Conservation (phyloP, 2,329 filamentous ascomycete genomes). For the Phialophora tarda region DNA sequence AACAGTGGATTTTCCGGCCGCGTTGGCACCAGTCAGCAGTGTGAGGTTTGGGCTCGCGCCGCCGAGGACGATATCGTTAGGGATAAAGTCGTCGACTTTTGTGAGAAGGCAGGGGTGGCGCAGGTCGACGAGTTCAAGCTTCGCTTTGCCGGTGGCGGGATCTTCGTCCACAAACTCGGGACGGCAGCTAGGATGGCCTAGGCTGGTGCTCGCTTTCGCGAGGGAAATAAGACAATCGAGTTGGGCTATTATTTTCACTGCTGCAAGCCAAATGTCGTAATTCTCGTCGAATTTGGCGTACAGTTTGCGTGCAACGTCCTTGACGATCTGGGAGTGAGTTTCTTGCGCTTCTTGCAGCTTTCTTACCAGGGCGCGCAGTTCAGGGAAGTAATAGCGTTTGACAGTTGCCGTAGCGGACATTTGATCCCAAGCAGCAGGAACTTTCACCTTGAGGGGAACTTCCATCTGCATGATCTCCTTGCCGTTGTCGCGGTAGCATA, state of each 20-base stretch:
- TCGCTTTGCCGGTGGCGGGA: conserved; percentile 60
- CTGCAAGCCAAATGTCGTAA: conserved; percentile 82
- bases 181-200: conserved; percentile 87
- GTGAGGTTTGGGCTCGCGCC: conserved; percentile 82
- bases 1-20: conserved; percentile 95
- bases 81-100: conserved; percentile 91
- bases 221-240: conserved; percentile 94
- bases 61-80: conserved; percentile 88
- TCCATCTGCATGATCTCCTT: conserved; percentile 98
- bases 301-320: conserved; percentile 82
- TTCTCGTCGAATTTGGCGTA: conserved; percentile 87
- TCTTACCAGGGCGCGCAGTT: conserved; percentile 80
- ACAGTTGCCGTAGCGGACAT: conserved; percentile 92
- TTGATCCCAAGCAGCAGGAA: conserved; percentile 89
- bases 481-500: conserved; percentile 82
- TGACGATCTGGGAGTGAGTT: conserved; percentile 86
- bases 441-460: conserved; percentile 77
- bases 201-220: conserved; percentile 80
- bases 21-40: conserved; percentile 92
- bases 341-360: conserved; percentile 93
- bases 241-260: conserved; percentile 88
- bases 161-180: conserved; percentile 86
- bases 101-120: conserved; percentile 94
- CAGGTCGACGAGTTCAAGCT: conserved; percentile 89
- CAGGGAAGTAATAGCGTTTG: conserved; percentile 91